phyloP scores from a whole-genome alignment of 2,329 filamentous ascomycete species.

The Sclerotinia trifoliorum region DNA sequence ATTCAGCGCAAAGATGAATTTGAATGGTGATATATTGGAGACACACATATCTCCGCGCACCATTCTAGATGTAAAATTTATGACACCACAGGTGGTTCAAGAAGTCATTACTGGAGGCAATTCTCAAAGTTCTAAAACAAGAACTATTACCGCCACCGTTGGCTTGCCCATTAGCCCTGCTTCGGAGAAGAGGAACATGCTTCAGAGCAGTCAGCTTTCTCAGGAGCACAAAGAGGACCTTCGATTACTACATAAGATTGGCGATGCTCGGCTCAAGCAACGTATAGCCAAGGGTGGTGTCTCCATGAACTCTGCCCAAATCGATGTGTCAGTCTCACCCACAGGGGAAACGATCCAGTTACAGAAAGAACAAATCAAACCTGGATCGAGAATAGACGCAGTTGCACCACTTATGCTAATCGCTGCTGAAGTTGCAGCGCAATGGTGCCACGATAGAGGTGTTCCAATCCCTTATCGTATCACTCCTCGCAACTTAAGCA shows the following conservation, averaged over 20 bases:
- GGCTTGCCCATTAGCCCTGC: slow-evolving; percentile 8
- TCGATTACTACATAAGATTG: slow-evolving; percentile 48
- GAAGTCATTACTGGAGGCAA: slow-evolving; percentile 31
- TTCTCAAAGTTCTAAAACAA: slow-evolving; percentile 17
- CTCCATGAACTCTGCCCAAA: not conserved
- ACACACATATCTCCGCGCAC: slow-evolving; percentile 53
- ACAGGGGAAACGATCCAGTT: slow-evolving; percentile 7
- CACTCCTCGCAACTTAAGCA: slow-evolving; percentile 33
- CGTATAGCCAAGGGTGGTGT: slow-evolving; percentile 20
- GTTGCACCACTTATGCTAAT: slow-evolving; percentile 53
- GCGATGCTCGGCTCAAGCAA: slow-evolving; percentile 40
- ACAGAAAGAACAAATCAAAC: slow-evolving; percentile 1
- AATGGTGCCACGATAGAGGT: slow-evolving; percentile 57
- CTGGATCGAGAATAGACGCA: slow-evolving; percentile 1
- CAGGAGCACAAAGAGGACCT: slow-evolving; percentile 48
- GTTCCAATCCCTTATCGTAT: slow-evolving; percentile 59
- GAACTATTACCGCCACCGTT: slow-evolving; percentile 24
- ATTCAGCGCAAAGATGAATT: slow-evolving; percentile 59
- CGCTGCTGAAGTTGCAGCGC: slow-evolving; percentile 60
- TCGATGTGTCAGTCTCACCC: slow-evolving; percentile 1
- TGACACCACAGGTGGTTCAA: slow-evolving; percentile 54
- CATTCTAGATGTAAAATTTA: slow-evolving; percentile 55
- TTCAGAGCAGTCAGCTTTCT: slow-evolving; percentile 44
- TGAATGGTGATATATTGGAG: slow-evolving; percentile 53
- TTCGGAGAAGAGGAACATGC: slow-evolving; percentile 46